Conservation (phyloP, 257 asterid species). For the Fraxinus quadrangulata region DNA sequence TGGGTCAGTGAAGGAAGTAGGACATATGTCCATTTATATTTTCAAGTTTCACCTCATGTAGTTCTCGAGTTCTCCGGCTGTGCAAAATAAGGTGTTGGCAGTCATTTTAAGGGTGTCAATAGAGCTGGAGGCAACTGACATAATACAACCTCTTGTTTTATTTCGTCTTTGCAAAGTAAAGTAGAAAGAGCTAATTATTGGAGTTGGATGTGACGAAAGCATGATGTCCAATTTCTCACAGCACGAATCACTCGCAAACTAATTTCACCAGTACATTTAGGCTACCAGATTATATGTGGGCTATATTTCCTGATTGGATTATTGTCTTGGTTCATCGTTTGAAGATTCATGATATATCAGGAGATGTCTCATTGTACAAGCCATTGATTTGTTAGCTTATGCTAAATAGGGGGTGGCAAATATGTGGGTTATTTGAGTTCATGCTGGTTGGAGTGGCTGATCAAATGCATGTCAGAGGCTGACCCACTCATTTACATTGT, state of each 20-base stretch:
- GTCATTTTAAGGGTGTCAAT: background rate
- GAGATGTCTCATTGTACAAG: background rate
- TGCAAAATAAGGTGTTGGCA: background rate
- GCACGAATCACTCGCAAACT: background rate
- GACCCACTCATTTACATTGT: background rate
- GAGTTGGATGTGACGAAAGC: background rate
- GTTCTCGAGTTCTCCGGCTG: background rate
- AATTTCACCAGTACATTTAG: background rate
- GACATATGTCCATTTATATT: background rate
- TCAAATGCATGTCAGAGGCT: background rate
- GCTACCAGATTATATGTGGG: background rate
- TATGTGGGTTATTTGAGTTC: background rate
- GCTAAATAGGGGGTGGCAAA: background rate
- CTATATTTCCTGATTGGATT: background rate
- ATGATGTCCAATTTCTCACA: background rate
- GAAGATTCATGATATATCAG: background rate
- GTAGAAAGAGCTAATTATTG: background rate
- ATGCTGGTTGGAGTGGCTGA: background rate
- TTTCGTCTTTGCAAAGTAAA: background rate
- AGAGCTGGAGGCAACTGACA: slow-evolving; percentile 8
- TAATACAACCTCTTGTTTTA: background rate
- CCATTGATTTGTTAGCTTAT: slow-evolving; percentile 1
- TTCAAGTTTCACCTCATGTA: background rate
- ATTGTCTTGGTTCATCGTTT: background rate
- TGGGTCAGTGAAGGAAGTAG: background rate